phyloP scores from a whole-genome alignment of 805 yeast species.

The Candida glaebosa region DNA sequence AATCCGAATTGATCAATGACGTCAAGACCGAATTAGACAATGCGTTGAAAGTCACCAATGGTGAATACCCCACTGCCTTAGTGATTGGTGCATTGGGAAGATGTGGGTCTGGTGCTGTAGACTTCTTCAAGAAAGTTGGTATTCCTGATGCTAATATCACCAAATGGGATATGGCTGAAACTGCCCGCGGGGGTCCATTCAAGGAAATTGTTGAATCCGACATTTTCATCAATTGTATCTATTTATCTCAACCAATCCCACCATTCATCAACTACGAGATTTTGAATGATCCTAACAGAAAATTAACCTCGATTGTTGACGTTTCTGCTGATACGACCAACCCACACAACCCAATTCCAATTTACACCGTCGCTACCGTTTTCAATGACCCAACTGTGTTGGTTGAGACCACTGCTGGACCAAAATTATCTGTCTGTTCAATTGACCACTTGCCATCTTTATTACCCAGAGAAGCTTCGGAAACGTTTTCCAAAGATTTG shows the following conservation, averaged over 20 bases:
- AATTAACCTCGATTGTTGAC: slow-evolving; percentile 87
- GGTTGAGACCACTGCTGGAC: slow-evolving; percentile 77
- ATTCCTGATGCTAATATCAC: slow-evolving; percentile 77
- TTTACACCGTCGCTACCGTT: slow-evolving; percentile 84
- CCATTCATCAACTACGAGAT: slow-evolving; percentile 76
- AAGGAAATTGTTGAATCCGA: slow-evolving; percentile 84
- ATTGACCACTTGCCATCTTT: slow-evolving; percentile 96
- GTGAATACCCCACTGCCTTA: slow-evolving; percentile 70
- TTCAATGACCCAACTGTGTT: slow-evolving; percentile 87
- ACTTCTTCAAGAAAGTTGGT: slow-evolving; percentile 76
- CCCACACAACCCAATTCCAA: slow-evolving; percentile 97
- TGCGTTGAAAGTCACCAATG: slow-evolving; percentile 58
- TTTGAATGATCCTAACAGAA: slow-evolving; percentile 67
- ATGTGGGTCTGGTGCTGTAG: slow-evolving; percentile 97
- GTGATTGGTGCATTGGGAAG: slow-evolving; percentile 98
- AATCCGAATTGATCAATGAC: slow-evolving; percentile 66
- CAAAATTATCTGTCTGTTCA: slow-evolving; percentile 85
- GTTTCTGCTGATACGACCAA: slow-evolving; percentile 98
- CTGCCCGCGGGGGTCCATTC: slow-evolving; percentile 97
- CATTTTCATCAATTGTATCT: slow-evolving; percentile 93
- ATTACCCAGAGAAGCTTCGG: slow-evolving; percentile 96
- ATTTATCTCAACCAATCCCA: slow-evolving; percentile 87
- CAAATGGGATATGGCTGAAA: slow-evolving; percentile 97
- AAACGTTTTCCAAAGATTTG: slow-evolving; percentile 81
- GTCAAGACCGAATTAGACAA: slow-evolving; percentile 56